A percentile compares a stretch with the other conserved stretches of the same genome.
Conservation (phyloP, 345 rosid species). For the Aquilaria sinensis region DNA sequence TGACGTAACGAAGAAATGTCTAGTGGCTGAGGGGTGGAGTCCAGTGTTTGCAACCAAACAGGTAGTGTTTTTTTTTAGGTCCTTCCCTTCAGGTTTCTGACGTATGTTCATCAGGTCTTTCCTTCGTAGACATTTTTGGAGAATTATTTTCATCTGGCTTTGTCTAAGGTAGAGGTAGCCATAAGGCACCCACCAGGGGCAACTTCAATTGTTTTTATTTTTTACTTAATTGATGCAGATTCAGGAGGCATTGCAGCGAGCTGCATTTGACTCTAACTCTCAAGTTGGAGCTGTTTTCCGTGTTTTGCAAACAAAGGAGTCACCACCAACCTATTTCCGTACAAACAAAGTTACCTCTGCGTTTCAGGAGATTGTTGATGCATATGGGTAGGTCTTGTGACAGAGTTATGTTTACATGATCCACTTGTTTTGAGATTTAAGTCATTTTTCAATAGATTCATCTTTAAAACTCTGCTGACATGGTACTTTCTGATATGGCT, state of each 20-base stretch:
- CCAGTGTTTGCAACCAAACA: conserved; percentile 86
- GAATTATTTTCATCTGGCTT: conserved; percentile 1
- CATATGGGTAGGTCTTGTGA: conserved; percentile 68
- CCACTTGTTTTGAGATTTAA: too few species aligned
- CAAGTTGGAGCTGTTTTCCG: conserved; percentile 92
- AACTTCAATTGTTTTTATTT: conserved; percentile 13
- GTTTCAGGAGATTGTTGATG: conserved; percentile 95
- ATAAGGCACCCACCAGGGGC: conserved; percentile 6
- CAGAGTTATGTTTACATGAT: too few species aligned
- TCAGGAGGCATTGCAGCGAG: conserved; percentile 90
- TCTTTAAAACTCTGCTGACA: too few species aligned
- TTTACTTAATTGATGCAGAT: conserved; percentile 49
- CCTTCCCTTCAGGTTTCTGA: conserved; percentile 1
- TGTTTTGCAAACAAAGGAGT: conserved; percentile 76
- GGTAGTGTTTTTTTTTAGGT: conserved; percentile 29
- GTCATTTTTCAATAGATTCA: too few species aligned
- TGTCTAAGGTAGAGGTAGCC: conserved; percentile 3
- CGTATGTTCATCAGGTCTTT: not conserved
- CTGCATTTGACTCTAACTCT: conserved; percentile 86
- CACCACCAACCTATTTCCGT: conserved; percentile 88
- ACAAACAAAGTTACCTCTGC: conserved; percentile 89
- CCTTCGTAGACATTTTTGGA: not conserved
- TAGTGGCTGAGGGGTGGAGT: conserved; percentile 96
- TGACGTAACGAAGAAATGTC: conserved; percentile 93
- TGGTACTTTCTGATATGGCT: too few species aligned